These are phyloP conservation scores for Trichoderma sp. DNA, from an alignment of 2,329 filamentous ascomycete species.

Conservation along the genomic window DNA sequence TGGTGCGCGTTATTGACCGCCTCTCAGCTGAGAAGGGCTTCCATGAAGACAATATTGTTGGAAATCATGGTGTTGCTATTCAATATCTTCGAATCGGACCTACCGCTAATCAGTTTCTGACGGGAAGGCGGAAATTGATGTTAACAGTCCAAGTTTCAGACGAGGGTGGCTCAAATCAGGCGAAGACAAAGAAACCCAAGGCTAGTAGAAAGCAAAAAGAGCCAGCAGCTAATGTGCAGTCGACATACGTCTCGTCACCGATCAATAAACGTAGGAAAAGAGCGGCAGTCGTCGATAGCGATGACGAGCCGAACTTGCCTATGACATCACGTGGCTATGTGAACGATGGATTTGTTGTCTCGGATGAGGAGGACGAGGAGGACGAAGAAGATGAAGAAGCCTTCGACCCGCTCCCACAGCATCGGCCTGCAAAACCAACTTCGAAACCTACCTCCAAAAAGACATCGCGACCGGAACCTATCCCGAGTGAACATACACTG, in stretches of 20 bases:
- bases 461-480: conserved; percentile 55
- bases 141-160: conserved; percentile 48
- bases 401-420: conserved; percentile 51
- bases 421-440: conserved; percentile 42
- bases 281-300: conserved; percentile 31
- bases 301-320: conserved; percentile 44
- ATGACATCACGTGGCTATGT: conserved; percentile 53
- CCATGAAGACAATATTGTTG: conserved; percentile 64
- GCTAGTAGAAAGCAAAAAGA: conserved; percentile 43
- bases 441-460: conserved; percentile 37
- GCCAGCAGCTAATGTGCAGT: conserved; percentile 46
- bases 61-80: conserved; percentile 65
- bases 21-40: conserved; percentile 76
- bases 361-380: conserved; percentile 46
- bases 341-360: conserved; percentile 55
- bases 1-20: conserved; percentile 81
- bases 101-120: conserved; percentile 49
- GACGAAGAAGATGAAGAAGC: conserved; percentile 42
- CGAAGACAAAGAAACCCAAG: conserved; percentile 43
- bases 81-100: conserved; percentile 67
- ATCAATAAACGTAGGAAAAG: conserved; percentile 43
- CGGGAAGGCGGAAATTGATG: conserved; percentile 51
- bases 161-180: conserved; percentile 37
- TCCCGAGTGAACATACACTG: conserved; percentile 59
- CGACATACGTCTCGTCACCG: conserved; percentile 58